These are phyloP conservation scores for Leptographium procerum DNA, from an alignment of 2,329 filamentous ascomycete genomes.

Conservation along the genomic window DNA sequence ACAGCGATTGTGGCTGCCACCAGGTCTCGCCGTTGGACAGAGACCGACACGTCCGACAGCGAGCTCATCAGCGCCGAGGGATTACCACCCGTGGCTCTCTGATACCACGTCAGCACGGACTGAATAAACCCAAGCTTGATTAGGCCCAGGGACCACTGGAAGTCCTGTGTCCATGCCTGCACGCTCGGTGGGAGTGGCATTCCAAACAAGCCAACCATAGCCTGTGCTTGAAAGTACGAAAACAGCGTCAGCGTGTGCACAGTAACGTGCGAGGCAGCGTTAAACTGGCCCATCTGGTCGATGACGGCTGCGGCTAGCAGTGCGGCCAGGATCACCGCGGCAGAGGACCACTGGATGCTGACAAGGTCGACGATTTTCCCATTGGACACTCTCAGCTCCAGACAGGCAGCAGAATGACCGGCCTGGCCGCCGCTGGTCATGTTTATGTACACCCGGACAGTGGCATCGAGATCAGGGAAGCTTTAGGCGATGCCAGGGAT, in stretches of 20 bases:
- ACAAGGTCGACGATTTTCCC: conserved; percentile 73
- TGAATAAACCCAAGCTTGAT: conserved; percentile 70
- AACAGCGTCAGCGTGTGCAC: conserved; percentile 75
- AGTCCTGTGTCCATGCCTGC: conserved; percentile 77
- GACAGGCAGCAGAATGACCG: conserved; percentile 54
- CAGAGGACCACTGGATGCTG: conserved; percentile 68
- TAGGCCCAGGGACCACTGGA: conserved; percentile 85
- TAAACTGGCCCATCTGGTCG: conserved; percentile 71
- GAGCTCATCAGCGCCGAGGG: conserved; percentile 61
- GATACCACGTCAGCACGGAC: conserved; percentile 76
- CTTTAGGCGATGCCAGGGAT: conserved; percentile 70
- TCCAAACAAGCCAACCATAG: conserved; percentile 66
- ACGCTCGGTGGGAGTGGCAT: conserved; percentile 71
- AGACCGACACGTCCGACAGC: conserved; percentile 56
- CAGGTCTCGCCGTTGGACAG: conserved; percentile 48
- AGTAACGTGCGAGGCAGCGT: conserved; percentile 76
- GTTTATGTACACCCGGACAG: conserved; percentile 63
- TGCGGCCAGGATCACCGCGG: conserved; percentile 60
- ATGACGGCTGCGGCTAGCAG: conserved; percentile 69
- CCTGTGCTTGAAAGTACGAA: conserved; percentile 76
- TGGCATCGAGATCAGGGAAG: conserved; percentile 71
- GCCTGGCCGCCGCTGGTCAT: conserved; percentile 31
- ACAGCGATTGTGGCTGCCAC: conserved; percentile 16
- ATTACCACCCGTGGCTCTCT: conserved; percentile 68
- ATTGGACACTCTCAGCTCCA: conserved; percentile 70